Evolutionary conservation across 208 protist genomes (phyloP), one percentile per base, ranked within the genome.

Genomic region (Trichomonas gallinae): DNA sequence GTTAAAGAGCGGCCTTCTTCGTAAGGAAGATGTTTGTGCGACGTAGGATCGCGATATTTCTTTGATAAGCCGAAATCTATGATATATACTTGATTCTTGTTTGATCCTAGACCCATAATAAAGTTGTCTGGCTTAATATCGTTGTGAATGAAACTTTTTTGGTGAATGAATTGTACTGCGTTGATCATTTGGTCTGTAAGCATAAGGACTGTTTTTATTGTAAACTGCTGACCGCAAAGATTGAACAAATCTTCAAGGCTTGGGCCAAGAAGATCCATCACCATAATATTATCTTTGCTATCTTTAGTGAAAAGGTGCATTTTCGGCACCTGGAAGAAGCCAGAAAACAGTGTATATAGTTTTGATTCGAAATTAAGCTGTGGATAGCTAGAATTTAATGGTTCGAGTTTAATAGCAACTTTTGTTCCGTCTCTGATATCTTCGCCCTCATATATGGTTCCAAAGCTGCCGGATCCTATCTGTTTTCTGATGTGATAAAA

Each of bases 1-100:
- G 99, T 99, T 13, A 99, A 98, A 89, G 98, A 99, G 97, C 99
- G 99, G 96, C 99, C 98, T 97, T 99, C 99, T 96, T 98, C 98
- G 98, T 99, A 99, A 9, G 99, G 98, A 91, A 99, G 99, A 98
- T 99, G 99, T 97, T 98, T 97, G 97, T 99, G 98, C 44, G 99
- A 99, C 96, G 98, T 98, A 36, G 98, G 98, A 97, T 99, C 99
- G 81, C 99, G 98, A 97, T 99, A 99, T 97, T 98, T 99, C 98
- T 99, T 99, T 42, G 99, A 98, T 38, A 99, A 97, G 99, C 96
- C 91, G 38, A 97, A 96, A 96, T 97, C 97, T 23, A 97, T 97
- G 13, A 97, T 83, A 42, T 82, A 97, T 38, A 97, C 63, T 58
- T 96, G 97, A 45, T 98, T 98, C 49, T 96, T 97, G 96, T 98